Conservation (phyloP, 176 grass and related monocot species). For the Thalia dealbata region DNA sequence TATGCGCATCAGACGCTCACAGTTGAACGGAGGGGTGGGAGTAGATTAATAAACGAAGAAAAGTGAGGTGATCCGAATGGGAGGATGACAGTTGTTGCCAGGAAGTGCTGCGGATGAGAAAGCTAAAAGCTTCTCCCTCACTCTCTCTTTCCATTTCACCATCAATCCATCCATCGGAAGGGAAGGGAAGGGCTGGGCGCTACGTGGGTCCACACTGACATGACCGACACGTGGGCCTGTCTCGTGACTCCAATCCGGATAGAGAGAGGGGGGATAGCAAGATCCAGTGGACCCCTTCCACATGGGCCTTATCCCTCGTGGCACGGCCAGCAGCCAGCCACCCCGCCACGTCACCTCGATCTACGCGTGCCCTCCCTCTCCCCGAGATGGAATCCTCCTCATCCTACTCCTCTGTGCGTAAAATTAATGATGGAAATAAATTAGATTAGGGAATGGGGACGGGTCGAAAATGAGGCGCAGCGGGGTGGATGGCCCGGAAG, state of each 20-base stretch:
- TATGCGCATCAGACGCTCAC: not conserved
- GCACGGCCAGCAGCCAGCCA: not conserved
- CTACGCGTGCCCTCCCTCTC: not conserved
- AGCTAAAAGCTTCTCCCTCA: not conserved
- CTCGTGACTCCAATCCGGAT: constrained; percentile 1
- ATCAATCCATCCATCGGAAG: constrained; percentile 14
- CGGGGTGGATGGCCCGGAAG: not conserved
- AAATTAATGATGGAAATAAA: too few species aligned
- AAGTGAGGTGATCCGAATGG: not conserved
- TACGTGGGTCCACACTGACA: constrained; percentile 23
- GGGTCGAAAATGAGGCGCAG: not conserved
- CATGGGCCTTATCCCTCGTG: not conserved
- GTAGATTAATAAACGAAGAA: not conserved
- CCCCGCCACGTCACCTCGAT: not conserved
- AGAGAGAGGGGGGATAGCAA: not conserved
- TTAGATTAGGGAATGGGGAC: not conserved
- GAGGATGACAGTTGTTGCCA: constrained; percentile 4
- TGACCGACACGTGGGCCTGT: constrained; percentile 45
- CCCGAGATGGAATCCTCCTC: too few species aligned
- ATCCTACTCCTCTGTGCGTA: not conserved
- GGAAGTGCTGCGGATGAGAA: not conserved
- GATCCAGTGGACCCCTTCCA: not conserved
- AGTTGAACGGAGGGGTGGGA: constrained; percentile 7
- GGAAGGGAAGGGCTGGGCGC: not conserved
- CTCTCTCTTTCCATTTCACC: not conserved